phyloP scores from a whole-genome alignment of 306 rosid species.

The Acmispon strigosus region DNA sequence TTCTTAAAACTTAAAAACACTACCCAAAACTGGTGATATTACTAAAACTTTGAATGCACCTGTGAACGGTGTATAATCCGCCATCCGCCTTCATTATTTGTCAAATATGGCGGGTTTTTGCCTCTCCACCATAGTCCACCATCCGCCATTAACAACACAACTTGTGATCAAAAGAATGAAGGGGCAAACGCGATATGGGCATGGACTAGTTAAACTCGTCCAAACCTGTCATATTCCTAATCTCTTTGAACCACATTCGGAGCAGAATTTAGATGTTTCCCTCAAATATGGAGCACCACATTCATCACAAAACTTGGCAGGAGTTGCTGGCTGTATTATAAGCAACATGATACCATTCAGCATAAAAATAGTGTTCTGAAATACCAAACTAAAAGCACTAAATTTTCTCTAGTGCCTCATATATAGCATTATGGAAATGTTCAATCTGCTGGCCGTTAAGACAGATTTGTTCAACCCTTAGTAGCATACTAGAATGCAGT shows the following conservation, averaged over 20 bases:
- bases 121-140: too few relatives aligned
- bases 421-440: neutral
- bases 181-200: neutral
- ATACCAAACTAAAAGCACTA: neutral
- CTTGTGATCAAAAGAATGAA: neutral
- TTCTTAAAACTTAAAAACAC: neutral
- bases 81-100: too few relatives aligned
- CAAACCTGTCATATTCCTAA: conserved; percentile 45
- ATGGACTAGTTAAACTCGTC: neutral
- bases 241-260: conserved; percentile 88
- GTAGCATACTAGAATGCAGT: neutral
- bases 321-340: conserved; percentile 63
- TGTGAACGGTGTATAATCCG: neutral
- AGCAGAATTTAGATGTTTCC: conserved; percentile 93
- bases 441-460: neutral
- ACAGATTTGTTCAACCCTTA: neutral
- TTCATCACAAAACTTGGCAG: conserved; percentile 88
- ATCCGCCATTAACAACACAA: too few relatives aligned
- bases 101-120: too few relatives aligned
- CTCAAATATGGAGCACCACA: conserved; percentile 81
- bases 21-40: neutral
- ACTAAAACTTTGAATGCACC: neutral
- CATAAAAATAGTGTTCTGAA: neutral
- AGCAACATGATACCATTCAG: conserved; percentile 3
- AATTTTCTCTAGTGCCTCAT: neutral